These are phyloP conservation scores for Dendrostoma leiphaemia DNA, from an alignment of 2,329 filamentous ascomycete genomes.

Conservation along the genomic window DNA sequence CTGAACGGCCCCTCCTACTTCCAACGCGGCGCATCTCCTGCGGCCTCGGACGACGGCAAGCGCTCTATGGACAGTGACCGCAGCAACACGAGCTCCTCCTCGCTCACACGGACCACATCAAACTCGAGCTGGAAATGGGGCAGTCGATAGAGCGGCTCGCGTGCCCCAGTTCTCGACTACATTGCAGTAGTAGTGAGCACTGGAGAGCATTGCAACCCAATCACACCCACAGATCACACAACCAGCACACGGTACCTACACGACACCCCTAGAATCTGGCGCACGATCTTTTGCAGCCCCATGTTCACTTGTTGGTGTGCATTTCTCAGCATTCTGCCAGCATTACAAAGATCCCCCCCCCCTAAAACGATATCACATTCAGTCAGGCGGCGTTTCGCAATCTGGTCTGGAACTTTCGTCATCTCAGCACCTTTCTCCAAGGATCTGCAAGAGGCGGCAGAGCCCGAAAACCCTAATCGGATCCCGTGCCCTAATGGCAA, in stretches of 20 bases:
- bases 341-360: background rate
- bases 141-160: slow-evolving; percentile 4
- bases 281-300: no score
- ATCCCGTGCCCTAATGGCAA: background rate
- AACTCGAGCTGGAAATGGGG: slow-evolving; percentile 30
- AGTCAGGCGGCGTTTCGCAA: slow-evolving; percentile 9
- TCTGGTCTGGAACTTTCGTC: slow-evolving; percentile 8
- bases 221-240: background rate
- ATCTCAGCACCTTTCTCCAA: background rate
- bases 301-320: no score
- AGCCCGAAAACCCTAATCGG: slow-evolving; percentile 1
- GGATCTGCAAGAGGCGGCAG: slow-evolving; percentile 6
- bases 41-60: slow-evolving; percentile 32
- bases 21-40: slow-evolving; percentile 34
- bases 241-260: background rate
- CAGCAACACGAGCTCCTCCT: slow-evolving; percentile 21
- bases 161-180: background rate
- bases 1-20: slow-evolving; percentile 28
- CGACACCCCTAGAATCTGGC: no score
- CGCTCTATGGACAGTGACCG: slow-evolving; percentile 47
- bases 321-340: slow-evolving; percentile 7
- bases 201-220: no score
- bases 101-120: slow-evolving; percentile 31
- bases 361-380: no score
- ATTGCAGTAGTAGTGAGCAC: background rate